Evolutionary conservation across 73 alveolate genomes (phyloP).

Genomic region (Breviolum minutum): DNA sequence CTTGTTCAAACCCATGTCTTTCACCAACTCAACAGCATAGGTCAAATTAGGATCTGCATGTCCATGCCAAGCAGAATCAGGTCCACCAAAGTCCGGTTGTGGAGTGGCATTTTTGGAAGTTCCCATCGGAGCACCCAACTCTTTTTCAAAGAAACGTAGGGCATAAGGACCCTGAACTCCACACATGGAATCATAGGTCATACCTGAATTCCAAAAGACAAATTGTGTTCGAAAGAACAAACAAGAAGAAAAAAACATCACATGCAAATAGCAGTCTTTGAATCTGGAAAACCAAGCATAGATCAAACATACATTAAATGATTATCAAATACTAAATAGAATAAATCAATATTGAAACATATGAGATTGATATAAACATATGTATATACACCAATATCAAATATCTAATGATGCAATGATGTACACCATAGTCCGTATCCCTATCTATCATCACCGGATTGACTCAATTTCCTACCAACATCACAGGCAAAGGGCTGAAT

Average conservation of each 20-base stretch:
- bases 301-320: no score
- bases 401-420: no score
- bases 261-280: neutral
- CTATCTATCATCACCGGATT: no score
- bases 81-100: conserved; percentile 97
- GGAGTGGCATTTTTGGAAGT: conserved; percentile 97
- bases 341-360: no score
- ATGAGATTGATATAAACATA: no score
- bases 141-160: conserved; percentile 96
- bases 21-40: conserved; percentile 97
- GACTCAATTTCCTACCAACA: neutral
- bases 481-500: conserved; percentile 89
- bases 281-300: neutral
- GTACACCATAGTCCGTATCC: no score
- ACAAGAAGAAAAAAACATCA: neutral
- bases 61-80: conserved; percentile 96
- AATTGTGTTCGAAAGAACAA: neutral
- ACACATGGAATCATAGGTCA: conserved; percentile 98
- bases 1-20: conserved; percentile 97
- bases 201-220: neutral
- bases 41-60: conserved; percentile 99
- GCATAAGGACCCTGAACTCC: conserved; percentile 99
- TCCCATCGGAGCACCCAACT: conserved; percentile 76
- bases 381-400: neutral
- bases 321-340: no score